Evolutionary conservation across 23 red algal species (phyloP), one percentile per base, ranked within the genome.

Genomic region (Chondrus crispus): DNA sequence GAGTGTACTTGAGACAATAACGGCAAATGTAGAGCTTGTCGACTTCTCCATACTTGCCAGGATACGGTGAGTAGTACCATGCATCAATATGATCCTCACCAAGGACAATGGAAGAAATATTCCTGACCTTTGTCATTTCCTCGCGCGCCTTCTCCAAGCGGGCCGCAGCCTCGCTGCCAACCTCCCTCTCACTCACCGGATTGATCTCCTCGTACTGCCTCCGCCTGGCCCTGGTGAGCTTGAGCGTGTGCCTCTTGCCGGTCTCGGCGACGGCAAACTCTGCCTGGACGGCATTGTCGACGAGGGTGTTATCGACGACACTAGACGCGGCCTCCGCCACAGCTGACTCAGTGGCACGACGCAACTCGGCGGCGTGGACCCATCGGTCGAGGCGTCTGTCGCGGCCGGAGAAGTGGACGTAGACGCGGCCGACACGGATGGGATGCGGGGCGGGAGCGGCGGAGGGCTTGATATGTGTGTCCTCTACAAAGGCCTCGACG

Each of bases 31-130:
- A 93, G 38, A 97, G 82, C n/a, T 64, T 91, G 14, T 55, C 48
- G 16, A 46, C 50, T 24, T 44, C 52, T 57, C 46, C 42, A 83
- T 91, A 74, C 45, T 92, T 46, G 39, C 66, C 46, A 20, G 95
- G 95, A 49, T 88, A 90, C 8, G 90, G 95, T 36, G 90, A 90
- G 55, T 64, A 85, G 57, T 97, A 97, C 95, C 95, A 97, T 32
- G 88, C 88, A 32, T 93, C 84, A 64, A 97, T 81, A 28, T 19
- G 46, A 94, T 97, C 93, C 14, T 52, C 63, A 3, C 90, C 84
- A 57, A 97, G 62, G 36, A 92, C 44, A 63, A 97, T 78, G 42
- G 45, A 47, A 19, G 85, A 74, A 44, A 97, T 91, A 80, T 97
- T 97, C 51, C 85, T 87, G 55, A 97, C 73, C 78, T 93, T 90